Base-by-base conservation (phyloP, 768 basidiomycete genomes). In the Tubosaeta brunneosetosa region DNA sequence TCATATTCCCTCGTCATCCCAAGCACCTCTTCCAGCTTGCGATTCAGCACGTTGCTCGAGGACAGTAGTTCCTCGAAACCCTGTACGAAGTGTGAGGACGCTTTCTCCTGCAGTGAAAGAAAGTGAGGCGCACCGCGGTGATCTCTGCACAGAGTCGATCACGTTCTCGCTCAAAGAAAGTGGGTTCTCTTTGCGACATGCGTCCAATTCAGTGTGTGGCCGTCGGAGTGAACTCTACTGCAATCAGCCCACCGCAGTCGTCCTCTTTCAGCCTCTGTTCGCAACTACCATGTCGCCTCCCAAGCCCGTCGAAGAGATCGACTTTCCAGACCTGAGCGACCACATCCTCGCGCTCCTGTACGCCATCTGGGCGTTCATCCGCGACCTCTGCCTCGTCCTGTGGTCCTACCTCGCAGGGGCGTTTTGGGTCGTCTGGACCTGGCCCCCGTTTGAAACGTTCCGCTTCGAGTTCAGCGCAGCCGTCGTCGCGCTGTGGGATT, bases 1-100 rank as follows among this genome's bases (percentile, higher is more conserved):
- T 87, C 82, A 66, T 95, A 94, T 74, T 94, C 94, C 52, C 84
- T 85, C 6, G 94, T 93, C 82, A 95, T 94, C 10, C 90, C 90
- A 25, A 87, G 73, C 2, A 94, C 91, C 65, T 97, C 92, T 69
- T 97, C 94, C 16, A 95, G 78, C 64, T 92, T 94, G 56, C 93
- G 83, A 66, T 95, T 95, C 19, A 94, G 73, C 26, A 80, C 81
- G 62, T 97, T 97, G 53, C 87, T 85, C 9, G 88, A 84, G 4
- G 86, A 86, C 16, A 97, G 73, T 4, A 95, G 68, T 55, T 93
- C 89, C 63, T 95, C 94, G 62, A 95, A 95, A 17, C 85, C 88
- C 93, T 89, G 61, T 16, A 51, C 26, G 37, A 51, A 27, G 16
- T 8, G 1, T 37, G 33, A 25, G 34, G 32, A 25, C 11, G 3